A percentile compares a stretch with the other conserved stretches of the same genome.
Evolutionary conservation across 2,329 filamentous ascomycete species (phyloP).

Genomic region (Neocatenulostroma microsporum): DNA sequence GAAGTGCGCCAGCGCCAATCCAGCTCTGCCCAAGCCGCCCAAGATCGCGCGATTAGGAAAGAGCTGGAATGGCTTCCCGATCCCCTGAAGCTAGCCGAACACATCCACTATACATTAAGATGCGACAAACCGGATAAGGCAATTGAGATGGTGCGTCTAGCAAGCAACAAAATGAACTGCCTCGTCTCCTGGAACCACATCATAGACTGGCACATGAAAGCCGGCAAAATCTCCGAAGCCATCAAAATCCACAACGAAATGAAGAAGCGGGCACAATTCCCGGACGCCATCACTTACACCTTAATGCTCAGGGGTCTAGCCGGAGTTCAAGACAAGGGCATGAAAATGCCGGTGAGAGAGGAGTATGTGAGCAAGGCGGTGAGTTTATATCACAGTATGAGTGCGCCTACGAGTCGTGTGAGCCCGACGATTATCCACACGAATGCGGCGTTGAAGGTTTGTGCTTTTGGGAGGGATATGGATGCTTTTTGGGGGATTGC

Average conservation of each 20-base stretch:
- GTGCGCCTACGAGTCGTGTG: conserved; percentile 53
- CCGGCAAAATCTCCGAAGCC: conserved; percentile 54
- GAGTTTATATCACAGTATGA: conserved; percentile 69
- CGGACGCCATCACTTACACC: conserved; percentile 76
- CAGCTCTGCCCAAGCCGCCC: too few relatives aligned
- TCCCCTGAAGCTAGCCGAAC: conserved; percentile 62
- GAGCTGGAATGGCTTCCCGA: conserved; percentile 61
- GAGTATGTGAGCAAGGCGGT: conserved; percentile 61
- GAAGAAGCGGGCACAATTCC: conserved; percentile 82
- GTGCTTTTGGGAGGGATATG: conserved; percentile 64
- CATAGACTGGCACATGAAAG: conserved; percentile 61
- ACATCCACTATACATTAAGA: conserved; percentile 54
- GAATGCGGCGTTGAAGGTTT: conserved; percentile 82
- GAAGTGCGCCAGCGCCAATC: conserved; percentile 7
- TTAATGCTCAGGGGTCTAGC: conserved; percentile 71
- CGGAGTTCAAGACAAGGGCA: conserved; percentile 11
- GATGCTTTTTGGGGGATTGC: conserved; percentile 73
- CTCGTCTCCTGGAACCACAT: conserved; percentile 83
- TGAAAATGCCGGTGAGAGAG: conserved; percentile 49
- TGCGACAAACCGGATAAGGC: conserved; percentile 59
- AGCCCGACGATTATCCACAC: conserved; percentile 72
- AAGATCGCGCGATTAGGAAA: conserved; percentile 39
- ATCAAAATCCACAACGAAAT: conserved; percentile 94
- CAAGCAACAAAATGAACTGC: conserved; percentile 57
- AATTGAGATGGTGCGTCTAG: conserved; percentile 57